These are phyloP conservation scores for Coemansia sp. DNA, from an alignment of 192 early-diverging fungal species.

Conservation along the genomic window DNA sequence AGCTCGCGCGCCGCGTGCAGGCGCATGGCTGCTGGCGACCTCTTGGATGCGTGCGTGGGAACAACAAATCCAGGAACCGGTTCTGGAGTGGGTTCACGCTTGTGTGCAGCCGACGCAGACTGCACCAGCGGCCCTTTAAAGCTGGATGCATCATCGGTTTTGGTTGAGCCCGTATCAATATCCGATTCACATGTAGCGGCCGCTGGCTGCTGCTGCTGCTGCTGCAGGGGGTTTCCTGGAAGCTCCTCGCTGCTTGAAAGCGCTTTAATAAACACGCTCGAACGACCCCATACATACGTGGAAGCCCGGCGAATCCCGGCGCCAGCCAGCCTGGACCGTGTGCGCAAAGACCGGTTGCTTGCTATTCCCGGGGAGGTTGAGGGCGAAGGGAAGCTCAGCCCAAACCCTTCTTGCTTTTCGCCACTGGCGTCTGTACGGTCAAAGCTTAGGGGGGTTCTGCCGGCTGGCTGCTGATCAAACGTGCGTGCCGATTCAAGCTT, in stretches of 20 bases:
- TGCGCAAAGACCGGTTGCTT: constrained; percentile 33
- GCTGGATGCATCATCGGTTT: constrained; percentile 14
- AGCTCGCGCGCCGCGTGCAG: constrained; percentile 47
- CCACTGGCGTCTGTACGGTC: neutral
- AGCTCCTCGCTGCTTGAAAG: constrained; percentile 47
- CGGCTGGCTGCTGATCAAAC: constrained; percentile 3
- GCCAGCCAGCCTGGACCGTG: constrained; percentile 36
- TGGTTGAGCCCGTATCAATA: constrained; percentile 20
- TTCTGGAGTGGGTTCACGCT: neutral
- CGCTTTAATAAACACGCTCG: constrained; percentile 46
- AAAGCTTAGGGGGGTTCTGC: neutral
- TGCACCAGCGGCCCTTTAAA: neutral
- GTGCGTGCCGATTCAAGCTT: constrained; percentile 1
- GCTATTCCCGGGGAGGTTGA: constrained; percentile 10
- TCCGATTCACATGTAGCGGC: constrained; percentile 11
- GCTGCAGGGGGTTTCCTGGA: constrained; percentile 10
- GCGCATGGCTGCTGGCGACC: constrained; percentile 47
- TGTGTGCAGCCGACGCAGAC: neutral
- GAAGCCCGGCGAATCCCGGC: constrained; percentile 48
- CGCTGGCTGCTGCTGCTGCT: constrained; percentile 4
- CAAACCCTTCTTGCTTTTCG: constrained; percentile 1
- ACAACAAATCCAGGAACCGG: neutral
- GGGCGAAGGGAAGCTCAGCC: neutral
- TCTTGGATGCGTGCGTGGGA: constrained; percentile 3
- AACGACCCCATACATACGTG: constrained; percentile 48